Evolutionary conservation across 1,139 yeast genomes (phyloP).

Genomic region (Yamadazyma friedrichii): DNA sequence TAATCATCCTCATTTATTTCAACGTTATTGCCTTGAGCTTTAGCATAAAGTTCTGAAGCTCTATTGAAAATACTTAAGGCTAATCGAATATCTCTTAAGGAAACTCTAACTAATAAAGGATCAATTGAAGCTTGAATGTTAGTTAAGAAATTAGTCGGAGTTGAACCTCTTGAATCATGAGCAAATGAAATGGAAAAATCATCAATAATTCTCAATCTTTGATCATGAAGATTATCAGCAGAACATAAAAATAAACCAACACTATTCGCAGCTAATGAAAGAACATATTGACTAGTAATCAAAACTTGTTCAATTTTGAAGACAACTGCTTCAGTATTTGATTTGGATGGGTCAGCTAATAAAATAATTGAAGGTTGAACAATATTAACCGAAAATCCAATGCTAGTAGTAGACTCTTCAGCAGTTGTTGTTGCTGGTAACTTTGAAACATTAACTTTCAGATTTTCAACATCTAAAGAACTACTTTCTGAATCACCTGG

Average conservation of each 20-base stretch:
- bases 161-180: constrained; percentile 69
- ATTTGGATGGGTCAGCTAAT: constrained; percentile 72
- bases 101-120: constrained; percentile 76
- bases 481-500: constrained; percentile 12
- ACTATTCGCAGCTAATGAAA: constrained; percentile 69
- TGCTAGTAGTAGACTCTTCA: constrained; percentile 8
- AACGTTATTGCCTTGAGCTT: constrained; percentile 23
- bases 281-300: constrained; percentile 64
- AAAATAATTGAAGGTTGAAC: constrained; percentile 78
- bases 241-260: constrained; percentile 83
- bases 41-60: constrained; percentile 58
- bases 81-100: constrained; percentile 81
- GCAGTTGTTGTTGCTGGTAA: background rate
- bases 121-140: constrained; percentile 72
- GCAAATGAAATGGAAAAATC: constrained; percentile 82
- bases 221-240: constrained; percentile 65
- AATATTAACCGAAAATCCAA: constrained; percentile 66
- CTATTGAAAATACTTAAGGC: constrained; percentile 72
- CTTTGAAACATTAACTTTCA: background rate
- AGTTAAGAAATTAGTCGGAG: constrained; percentile 55
- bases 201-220: constrained; percentile 73
- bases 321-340: constrained; percentile 82
- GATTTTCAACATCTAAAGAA: constrained; percentile 3
- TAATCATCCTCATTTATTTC: constrained; percentile 25
- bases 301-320: constrained; percentile 82